These are phyloP conservation scores for Allium cepa DNA, from an alignment of 106 monocot genomes.

Conservation along the genomic window DNA sequence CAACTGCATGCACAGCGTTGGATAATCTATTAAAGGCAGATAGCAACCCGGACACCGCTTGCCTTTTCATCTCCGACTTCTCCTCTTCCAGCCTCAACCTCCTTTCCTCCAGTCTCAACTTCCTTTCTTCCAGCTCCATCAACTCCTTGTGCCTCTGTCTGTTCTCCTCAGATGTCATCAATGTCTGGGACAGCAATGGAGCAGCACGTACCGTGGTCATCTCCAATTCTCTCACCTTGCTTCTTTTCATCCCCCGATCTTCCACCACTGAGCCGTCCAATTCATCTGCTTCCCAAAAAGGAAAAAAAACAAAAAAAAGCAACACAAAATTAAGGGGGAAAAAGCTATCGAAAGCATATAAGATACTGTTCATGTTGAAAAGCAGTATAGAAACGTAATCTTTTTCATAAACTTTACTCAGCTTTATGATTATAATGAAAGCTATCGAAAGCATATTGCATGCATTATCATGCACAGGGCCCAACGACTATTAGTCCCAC, in stretches of 20 bases:
- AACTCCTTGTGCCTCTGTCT: constrained; percentile 66
- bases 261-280: constrained; percentile 29
- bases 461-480: not conserved
- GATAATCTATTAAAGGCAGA: constrained; percentile 65
- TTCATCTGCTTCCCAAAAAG: constrained; percentile 1
- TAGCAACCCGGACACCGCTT: constrained; percentile 55
- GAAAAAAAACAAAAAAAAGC: not conserved
- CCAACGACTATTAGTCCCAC: not conserved
- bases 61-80: constrained; percentile 42
- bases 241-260: constrained; percentile 22
- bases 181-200: constrained; percentile 48
- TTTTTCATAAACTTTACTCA: not conserved
- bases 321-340: no score
- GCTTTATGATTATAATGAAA: not conserved
- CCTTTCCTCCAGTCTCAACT: constrained; percentile 57
- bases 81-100: not conserved
- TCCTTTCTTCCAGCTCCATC: constrained; percentile 70
- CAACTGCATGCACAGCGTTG: constrained; percentile 65
- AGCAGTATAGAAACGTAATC: not conserved
- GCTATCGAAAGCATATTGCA: no score
- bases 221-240: constrained; percentile 27
- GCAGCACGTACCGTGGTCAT: constrained; percentile 58
- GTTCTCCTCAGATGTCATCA: constrained; percentile 76
- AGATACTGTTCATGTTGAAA: not conserved
- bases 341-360: not conserved